These are phyloP conservation scores for Nothopassalora personata DNA, from an alignment of 2,329 filamentous ascomycete genomes.

Conservation along the genomic window DNA sequence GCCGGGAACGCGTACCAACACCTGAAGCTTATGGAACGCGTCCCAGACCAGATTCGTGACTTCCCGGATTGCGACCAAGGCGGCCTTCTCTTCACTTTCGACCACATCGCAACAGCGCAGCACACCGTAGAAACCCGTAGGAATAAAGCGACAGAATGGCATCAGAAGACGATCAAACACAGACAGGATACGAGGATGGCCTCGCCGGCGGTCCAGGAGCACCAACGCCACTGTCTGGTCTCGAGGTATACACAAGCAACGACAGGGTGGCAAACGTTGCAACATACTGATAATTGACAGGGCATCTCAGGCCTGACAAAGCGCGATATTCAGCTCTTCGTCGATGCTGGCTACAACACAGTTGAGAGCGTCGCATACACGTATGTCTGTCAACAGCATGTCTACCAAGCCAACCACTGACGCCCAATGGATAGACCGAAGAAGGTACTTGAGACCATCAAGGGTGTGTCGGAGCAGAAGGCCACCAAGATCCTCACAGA, in stretches of 20 bases:
- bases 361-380: conserved; percentile 96
- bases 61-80: neutral
- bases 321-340: conserved; percentile 85
- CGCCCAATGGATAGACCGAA: conserved; percentile 47
- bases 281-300: conserved; percentile 43
- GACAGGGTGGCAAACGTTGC: conserved; percentile 7
- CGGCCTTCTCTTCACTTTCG: neutral
- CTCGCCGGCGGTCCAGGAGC: conserved; percentile 77
- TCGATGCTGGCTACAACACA: conserved; percentile 90
- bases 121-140: neutral
- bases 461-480: conserved; percentile 72
- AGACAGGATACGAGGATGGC: conserved; percentile 69
- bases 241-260: conserved; percentile 62
- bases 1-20: neutral
- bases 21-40: neutral
- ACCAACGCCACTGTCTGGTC: conserved; percentile 77
- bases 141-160: conserved; percentile 35
- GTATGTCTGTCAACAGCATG: conserved; percentile 34
- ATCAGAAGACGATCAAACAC: conserved; percentile 56
- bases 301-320: conserved; percentile 86
- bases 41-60: neutral
- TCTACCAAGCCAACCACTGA: neutral
- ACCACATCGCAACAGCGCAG: neutral
- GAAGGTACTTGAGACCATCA: conserved; percentile 58
- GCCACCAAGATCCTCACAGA: conserved; percentile 85